Evolutionary conservation across 495 filamentous ascomycete genomes (phyloP), one percentile per base, ranked within the genome.

Genomic region (Cryomyces antarcticus): DNA sequence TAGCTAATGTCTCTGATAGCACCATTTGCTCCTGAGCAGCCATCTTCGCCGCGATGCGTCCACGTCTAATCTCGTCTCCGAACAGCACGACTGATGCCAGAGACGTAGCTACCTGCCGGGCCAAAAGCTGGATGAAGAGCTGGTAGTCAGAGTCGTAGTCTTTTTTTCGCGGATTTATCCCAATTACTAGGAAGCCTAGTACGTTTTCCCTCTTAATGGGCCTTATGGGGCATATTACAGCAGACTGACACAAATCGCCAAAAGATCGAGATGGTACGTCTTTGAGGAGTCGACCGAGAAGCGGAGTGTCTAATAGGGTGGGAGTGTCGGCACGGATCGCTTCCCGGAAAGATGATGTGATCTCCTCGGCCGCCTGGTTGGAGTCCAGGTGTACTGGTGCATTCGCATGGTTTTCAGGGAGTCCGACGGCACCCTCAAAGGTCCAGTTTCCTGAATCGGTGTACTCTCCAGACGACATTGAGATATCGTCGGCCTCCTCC

Each of bases 101-200:
- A 5, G 45, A 43, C 0, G 48, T 48, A 2, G 34, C 39, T 5
- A 51, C 31, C n/a, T 42, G 38, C n/a, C 49, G 24, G 17, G 5
- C 38, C 27, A 48, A 11, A 4, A 49, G 31, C 9, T 45, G 36
- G 33, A 49, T 37, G 39, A 52, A 55, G 1, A 12, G 28, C 27
- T 44, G 39, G 31, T 63, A 69, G 31, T 60, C 59, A 6, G 51
- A 46, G 45, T 60, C 60, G 46, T 60, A 69, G 6, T 54, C 52
- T 28, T 28, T 9, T 40, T 62, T 46, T 7, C 62, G 55, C 5
- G 66, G 64, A 41, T 64, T 68, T 4, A 70, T 38, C 7, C 63
- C 66, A 3, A 66, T 46, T 2, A 70, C 44, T 5, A 68, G 49
- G 38, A 70, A 65, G 0, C 58, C 65, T 7, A 62, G 47, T 17